Evolutionary conservation across 495 filamentous ascomycete genomes (phyloP), one percentile per base, ranked within the genome.

Genomic region (Hypoxylon subgilvum): DNA sequence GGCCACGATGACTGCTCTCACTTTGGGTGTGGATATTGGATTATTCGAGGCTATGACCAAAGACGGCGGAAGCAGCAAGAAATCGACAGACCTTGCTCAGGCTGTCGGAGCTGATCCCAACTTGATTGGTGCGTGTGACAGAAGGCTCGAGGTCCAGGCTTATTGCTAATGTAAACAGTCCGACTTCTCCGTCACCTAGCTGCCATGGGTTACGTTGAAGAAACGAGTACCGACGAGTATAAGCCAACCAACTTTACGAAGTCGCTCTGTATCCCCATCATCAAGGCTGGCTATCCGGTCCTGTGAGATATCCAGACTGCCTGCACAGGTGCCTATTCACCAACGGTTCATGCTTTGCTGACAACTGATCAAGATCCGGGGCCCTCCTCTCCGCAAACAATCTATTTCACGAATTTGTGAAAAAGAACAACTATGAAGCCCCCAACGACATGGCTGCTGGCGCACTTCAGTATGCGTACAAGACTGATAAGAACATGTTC

Each of bases 181-280:
- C 70, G 76, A 12, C 52, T 80, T 28, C 56, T 81, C 41, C 72
- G 71, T 50, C 78, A 82, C 25, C 48, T 82, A 0, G 69, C 64
- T 10, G 75, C 77, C n/a, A 74, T 76, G 69, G 74, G 73, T 10
- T 72, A 74, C 18, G 69, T 82, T 56, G 30, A 53, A 0, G 74
- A 79, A 52, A 70, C 68, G 2, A 76, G 65, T 3, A 48, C 68
- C 5, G 70, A 76, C 39, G 68, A 74, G 17, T 82, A 80, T 48
- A 68, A 54, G 6, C 70, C 72, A 6, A 81, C 68, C 5, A 72
- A 70, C 22, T 68, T 80, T 58, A 70, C 75, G 0, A 73, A 54
- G 2, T 64, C 74, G 1, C 35, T 79, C 10, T 42, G 35, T 10
- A 47, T 66, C 14, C 46, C 64, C 13, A 57, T 69, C 23, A 75